phyloP scores from a whole-genome alignment of 139 green algal genomes.

The Ettlia oleoabundans region DNA sequence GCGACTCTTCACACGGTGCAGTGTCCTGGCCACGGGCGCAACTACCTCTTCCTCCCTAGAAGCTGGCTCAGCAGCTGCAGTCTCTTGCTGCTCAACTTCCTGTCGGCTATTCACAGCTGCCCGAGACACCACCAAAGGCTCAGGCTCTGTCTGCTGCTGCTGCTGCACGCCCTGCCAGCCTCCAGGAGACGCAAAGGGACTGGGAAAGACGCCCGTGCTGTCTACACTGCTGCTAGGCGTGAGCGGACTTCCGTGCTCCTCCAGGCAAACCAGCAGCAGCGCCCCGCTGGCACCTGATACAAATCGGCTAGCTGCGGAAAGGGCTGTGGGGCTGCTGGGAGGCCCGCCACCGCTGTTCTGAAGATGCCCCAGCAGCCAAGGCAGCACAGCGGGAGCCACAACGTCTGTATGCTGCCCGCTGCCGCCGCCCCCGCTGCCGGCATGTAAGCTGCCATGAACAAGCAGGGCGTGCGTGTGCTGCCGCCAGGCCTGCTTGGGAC shows the following conservation, averaged over 20 bases:
- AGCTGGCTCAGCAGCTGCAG: too few species aligned
- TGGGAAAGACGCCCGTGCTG: not conserved
- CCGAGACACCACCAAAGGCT: too few species aligned
- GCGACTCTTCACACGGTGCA: conserved; percentile 30
- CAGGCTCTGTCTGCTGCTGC: not conserved
- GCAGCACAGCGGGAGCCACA: not conserved
- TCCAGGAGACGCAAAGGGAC: not conserved
- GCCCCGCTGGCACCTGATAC: not conserved
- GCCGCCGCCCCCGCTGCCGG: not conserved
- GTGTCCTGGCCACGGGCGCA: not conserved
- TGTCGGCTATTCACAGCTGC: too few species aligned
- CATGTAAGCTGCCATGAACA: conserved; percentile 44
- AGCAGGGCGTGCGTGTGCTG: conserved; percentile 39
- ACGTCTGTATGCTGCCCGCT: not conserved
- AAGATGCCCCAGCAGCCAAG: not conserved
- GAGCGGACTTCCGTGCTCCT: not conserved
- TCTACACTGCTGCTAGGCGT: not conserved
- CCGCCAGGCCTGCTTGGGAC: conserved; percentile 8
- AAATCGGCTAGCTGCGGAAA: not conserved
- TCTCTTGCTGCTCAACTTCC: not conserved
- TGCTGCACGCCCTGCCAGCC: not conserved
- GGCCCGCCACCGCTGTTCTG: not conserved
- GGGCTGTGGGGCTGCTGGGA: not conserved
- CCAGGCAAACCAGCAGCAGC: conserved; percentile 9
- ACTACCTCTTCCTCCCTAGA: not conserved